Percentiles rank a stretch among this genome's conserved stretches.
These are phyloP conservation scores for Aspergillus sp. DNA, from an alignment of 2,329 filamentous ascomycete species.

Conservation along the genomic window DNA sequence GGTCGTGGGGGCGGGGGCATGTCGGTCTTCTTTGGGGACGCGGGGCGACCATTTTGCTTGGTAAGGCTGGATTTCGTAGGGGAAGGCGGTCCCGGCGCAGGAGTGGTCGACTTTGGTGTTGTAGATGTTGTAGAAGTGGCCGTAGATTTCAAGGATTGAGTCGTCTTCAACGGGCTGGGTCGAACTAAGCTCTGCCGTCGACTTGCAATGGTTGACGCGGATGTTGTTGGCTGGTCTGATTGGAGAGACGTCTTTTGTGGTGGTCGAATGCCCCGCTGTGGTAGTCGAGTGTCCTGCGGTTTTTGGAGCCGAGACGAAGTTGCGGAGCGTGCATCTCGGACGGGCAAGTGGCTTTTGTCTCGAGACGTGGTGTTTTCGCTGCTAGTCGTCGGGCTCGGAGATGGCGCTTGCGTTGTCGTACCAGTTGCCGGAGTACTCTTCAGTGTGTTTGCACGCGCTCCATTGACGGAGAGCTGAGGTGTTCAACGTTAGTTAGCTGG, in stretches of 20 bases:
- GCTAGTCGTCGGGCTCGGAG: conserved; percentile 11
- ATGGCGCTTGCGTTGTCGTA: conserved; percentile 6
- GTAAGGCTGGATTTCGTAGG: conserved; percentile 16
- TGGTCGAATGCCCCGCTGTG: conserved; percentile 14
- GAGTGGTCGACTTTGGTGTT: conserved; percentile 8
- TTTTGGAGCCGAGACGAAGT: conserved; percentile 18
- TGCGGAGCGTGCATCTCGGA: conserved; percentile 16
- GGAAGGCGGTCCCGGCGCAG: conserved; percentile 19
- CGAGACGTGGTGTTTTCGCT: conserved; percentile 20
- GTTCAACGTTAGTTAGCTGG: no score
- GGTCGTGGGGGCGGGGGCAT: conserved; percentile 36
- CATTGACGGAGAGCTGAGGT: conserved; percentile 19
- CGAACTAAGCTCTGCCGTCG: conserved; percentile 32
- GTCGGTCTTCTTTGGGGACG: conserved; percentile 30
- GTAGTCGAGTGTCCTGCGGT: conserved; percentile 16
- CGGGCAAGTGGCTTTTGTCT: conserved; percentile 29
- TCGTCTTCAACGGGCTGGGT: conserved; percentile 22
- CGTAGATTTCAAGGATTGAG: conserved; percentile 14
- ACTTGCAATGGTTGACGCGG: conserved; percentile 8
- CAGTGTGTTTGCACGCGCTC: conserved; percentile 22
- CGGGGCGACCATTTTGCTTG: conserved; percentile 14
- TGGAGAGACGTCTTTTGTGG: conserved; percentile 11
- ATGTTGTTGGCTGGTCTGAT: conserved; percentile 5
- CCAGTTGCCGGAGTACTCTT: conserved; percentile 12
- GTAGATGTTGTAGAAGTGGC: conserved; percentile 18